phyloP scores from a whole-genome alignment of 305 asterid genomes.

The Withania somnifera region DNA sequence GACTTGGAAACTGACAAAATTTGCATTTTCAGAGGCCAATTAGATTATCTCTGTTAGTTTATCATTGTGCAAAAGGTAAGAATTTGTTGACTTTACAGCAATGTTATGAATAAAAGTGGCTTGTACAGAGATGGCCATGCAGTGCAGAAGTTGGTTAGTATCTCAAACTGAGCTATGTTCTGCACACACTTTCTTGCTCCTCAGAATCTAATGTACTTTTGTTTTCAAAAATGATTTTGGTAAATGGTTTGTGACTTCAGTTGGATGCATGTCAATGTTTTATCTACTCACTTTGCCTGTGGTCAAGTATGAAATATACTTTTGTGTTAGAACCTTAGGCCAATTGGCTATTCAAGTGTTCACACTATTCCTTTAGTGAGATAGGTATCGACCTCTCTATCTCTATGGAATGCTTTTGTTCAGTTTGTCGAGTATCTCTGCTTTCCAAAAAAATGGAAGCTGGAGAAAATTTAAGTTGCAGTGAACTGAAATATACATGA shows the following conservation, averaged over 20 bases:
- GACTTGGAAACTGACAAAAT: neutral
- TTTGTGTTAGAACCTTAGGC: neutral
- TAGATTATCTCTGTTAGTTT: constrained; percentile 9
- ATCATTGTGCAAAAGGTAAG: constrained; percentile 7
- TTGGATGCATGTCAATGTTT: neutral
- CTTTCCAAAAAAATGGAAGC: neutral
- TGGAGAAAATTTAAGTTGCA: neutral
- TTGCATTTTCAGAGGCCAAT: neutral
- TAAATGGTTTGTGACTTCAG: neutral
- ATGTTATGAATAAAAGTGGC: constrained; percentile 9
- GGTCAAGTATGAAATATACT: neutral
- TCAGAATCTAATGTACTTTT: neutral
- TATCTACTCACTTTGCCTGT: neutral
- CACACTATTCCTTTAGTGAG: neutral
- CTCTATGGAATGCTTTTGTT: neutral
- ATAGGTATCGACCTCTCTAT: neutral
- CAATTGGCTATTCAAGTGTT: neutral
- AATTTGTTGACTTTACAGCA: constrained; percentile 17
- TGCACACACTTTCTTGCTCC: neutral
- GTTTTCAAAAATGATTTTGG: neutral
- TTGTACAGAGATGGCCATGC: constrained; percentile 7
- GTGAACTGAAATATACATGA: neutral
- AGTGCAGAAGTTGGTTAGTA: constrained; percentile 12
- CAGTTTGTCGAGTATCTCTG: neutral
- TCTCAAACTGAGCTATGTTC: neutral